Percentiles rank a stretch among this genome's conserved stretches.
These are phyloP conservation scores for Litchi chinensis DNA, from an alignment of 345 rosid genomes.

Conservation along the genomic window DNA sequence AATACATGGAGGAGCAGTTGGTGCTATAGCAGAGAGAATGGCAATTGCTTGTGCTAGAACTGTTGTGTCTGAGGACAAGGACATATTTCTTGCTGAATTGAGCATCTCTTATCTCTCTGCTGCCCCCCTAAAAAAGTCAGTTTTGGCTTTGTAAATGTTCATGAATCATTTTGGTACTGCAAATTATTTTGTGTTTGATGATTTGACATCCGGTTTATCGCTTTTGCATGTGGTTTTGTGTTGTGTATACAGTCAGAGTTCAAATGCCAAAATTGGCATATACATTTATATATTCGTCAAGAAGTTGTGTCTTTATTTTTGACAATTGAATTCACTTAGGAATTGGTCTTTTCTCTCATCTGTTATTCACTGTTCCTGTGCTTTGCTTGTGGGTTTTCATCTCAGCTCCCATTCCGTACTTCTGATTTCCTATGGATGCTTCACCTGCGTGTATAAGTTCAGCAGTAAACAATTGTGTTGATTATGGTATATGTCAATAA, in stretches of 20 bases:
- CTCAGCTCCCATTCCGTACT: background rate
- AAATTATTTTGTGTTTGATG: no score
- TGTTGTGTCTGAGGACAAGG: slow-evolving; percentile 54
- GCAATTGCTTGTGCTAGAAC: slow-evolving; percentile 67
- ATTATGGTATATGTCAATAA: no score
- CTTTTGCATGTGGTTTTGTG: background rate
- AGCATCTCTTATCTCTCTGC: slow-evolving; percentile 65
- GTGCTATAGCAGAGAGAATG: slow-evolving; percentile 67
- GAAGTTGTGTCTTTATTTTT: no score
- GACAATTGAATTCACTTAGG: background rate
- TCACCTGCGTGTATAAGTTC: no score
- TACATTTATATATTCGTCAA: no score
- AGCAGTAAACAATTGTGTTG: no score
- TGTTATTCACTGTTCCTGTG: background rate
- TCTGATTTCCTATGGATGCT: background rate
- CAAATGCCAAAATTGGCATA: no score
- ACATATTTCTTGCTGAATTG: slow-evolving; percentile 68
- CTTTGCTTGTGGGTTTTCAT: background rate
- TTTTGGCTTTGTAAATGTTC: no score
- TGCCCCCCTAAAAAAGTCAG: slow-evolving; percentile 43
- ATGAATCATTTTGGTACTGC: no score
- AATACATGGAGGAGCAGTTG: slow-evolving; percentile 71
- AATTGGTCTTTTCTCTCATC: background rate
- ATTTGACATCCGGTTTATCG: background rate
- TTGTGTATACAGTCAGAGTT: slow-evolving; percentile 29